These are phyloP conservation scores for Starmerella floris DNA, from an alignment of 805 yeast species.

Conservation along the genomic window DNA sequence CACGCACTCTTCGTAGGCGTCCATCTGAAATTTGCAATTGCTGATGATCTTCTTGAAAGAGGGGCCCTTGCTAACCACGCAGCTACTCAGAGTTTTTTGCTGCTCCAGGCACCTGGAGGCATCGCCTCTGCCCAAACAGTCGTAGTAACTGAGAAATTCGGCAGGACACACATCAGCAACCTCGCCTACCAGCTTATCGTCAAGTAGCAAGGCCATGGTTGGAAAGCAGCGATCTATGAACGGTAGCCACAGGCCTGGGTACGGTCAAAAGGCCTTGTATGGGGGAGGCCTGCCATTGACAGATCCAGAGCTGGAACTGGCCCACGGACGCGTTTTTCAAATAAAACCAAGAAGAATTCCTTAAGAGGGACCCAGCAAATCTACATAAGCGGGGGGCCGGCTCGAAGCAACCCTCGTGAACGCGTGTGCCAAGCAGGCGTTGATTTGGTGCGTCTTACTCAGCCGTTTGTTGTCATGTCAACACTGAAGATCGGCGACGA, in stretches of 20 bases:
- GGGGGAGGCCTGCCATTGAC: neutral
- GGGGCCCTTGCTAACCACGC: slow-evolving; percentile 56
- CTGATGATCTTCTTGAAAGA: slow-evolving; percentile 55
- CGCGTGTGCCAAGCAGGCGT: no score
- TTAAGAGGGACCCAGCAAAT: no score
- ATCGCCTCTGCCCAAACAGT: slow-evolving; percentile 49
- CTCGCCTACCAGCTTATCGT: slow-evolving; percentile 65
- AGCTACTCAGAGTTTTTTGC: slow-evolving; percentile 44
- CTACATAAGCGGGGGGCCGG: no score
- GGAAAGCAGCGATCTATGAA: neutral
- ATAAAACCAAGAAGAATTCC: no score
- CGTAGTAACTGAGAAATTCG: slow-evolving; percentile 57
- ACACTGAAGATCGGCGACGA: slow-evolving; percentile 26
- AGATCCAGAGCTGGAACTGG: no score
- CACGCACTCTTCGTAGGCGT: slow-evolving; percentile 55
- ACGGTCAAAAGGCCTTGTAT: neutral
- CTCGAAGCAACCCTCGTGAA: no score
- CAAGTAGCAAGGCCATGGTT: slow-evolving; percentile 39
- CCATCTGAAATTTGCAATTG: slow-evolving; percentile 44
- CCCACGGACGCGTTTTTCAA: no score
- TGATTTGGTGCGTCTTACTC: no score
- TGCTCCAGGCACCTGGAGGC: slow-evolving; percentile 39
- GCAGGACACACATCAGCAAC: slow-evolving; percentile 65
- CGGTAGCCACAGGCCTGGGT: neutral
- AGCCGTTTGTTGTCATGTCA: slow-evolving; percentile 5